Evolutionary conservation across 129 eudicot species (phyloP).

Genomic region (Centaurea solstitialis): DNA sequence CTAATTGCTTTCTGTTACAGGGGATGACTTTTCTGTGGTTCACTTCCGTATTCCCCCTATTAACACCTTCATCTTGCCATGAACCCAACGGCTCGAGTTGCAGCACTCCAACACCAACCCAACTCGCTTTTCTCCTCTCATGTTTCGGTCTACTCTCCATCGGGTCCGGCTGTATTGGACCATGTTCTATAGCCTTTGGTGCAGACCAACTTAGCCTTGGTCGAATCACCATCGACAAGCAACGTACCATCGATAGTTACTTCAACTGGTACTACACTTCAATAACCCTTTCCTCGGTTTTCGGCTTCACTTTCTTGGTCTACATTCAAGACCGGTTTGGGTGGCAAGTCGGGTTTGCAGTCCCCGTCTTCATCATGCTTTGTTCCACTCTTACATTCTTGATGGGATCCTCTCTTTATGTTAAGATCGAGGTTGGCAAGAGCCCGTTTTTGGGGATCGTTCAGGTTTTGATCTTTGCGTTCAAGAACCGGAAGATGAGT

Average conservation of each 20-base stretch:
- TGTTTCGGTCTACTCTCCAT: conserved; percentile 53
- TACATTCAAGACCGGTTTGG: conserved; percentile 55
- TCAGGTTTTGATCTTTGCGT: conserved; percentile 46
- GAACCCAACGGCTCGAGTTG: conserved; percentile 20
- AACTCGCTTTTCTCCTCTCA: conserved; percentile 37
- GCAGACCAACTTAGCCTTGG: conserved; percentile 51
- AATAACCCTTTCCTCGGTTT: conserved; percentile 14
- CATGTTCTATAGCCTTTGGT: conserved; percentile 67
- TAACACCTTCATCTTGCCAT: conserved; percentile 55
- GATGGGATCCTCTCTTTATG: conserved; percentile 43
- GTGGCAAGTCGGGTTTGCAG: conserved; percentile 59
- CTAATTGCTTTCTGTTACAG: conserved; percentile 40
- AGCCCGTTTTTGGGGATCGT: conserved; percentile 40
- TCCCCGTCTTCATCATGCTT: conserved; percentile 49
- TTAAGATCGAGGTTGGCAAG: conserved; percentile 29
- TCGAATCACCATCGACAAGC: conserved; percentile 33
- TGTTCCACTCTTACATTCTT: conserved; percentile 39
- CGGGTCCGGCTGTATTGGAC: conserved; percentile 60
- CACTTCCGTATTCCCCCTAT: conserved; percentile 60
- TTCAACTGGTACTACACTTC: conserved; percentile 66
- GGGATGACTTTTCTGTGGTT: conserved; percentile 64
- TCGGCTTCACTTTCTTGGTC: conserved; percentile 47
- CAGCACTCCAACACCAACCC: conserved; percentile 36
- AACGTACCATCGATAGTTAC: conserved; percentile 43
- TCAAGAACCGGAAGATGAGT: conserved; percentile 31